Base-by-base conservation (phyloP, 495 filamentous ascomycete genomes). In the Annulohypoxylon nitens region DNA sequence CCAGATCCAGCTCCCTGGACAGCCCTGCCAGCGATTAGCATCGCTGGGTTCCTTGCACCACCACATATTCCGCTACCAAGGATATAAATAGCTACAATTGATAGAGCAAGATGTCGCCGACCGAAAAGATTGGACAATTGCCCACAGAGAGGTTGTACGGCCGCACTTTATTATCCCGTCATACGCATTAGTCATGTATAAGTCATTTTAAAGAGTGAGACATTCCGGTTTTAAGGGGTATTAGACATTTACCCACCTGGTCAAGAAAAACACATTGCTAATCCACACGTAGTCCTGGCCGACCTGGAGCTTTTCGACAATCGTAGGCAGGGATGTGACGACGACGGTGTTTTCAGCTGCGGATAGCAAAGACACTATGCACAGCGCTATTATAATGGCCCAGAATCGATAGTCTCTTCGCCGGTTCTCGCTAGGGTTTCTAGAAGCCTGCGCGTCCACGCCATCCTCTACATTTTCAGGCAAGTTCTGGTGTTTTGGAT, bases 1-100 rank as follows among this genome's bases (percentile, higher is more conserved):
- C 94, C 94, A 25, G 91, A 93, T 5, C 93, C 94, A 23, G 91
- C 81, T 55, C 94, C 94, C 77, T 97, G 94, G 43, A 97, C 83
- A 0, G 91, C 89, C 75, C 94, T 83, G 9, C 93, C 94, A 0
- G 87, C 84, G 51, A 97, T 87, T 54, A 97, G 84, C 86, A 94
- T 91, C 0, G 70, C 76, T 4, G 80, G 78, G 41, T 60, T 80
- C 2, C 61, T 70, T 7, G 82, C 77, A 12, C 59, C 71, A 2
- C 82, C 83, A 12, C 81, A 78, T 18, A 88, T 76, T 5, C 81
- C 80, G 9, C 83, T 81, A 11, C 86, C 87, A 9, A 82, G 33
- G 57, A 78, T 70, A 65, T 83, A 83, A 67, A 88, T 55, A 50
- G 77, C 63, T 16, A 86, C 74, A 0, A 82, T 78, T 3, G 76